Conservation (phyloP, 345 rosid species). For the Lumnitzera littorea region DNA sequence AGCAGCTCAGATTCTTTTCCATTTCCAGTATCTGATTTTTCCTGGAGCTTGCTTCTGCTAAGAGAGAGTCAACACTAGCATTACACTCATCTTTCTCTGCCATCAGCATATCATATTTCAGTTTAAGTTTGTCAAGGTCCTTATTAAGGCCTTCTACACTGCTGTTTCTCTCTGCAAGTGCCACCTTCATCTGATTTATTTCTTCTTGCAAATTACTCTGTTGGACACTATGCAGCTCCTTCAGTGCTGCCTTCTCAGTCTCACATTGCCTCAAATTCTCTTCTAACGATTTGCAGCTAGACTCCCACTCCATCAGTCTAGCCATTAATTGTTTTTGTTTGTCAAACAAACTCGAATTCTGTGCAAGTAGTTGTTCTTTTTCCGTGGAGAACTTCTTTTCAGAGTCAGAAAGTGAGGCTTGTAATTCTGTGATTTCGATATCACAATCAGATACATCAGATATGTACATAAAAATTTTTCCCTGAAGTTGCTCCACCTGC, state of each 20-base stretch:
- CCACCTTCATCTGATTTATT: constrained; percentile 30
- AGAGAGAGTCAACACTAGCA: constrained; percentile 30
- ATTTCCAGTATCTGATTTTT: constrained; percentile 32
- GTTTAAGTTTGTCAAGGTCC: constrained; percentile 27
- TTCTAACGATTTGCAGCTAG: constrained; percentile 27
- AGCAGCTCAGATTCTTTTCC: constrained; percentile 34
- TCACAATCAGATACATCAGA: constrained; percentile 30
- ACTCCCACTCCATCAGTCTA: constrained; percentile 38
- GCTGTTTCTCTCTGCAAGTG: constrained; percentile 24
- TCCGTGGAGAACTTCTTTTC: constrained; percentile 41
- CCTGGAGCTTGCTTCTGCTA: constrained; percentile 35
- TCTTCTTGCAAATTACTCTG: constrained; percentile 24
- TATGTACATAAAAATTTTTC: constrained; percentile 21
- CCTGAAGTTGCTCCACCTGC: constrained; percentile 37
- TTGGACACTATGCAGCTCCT: constrained; percentile 9
- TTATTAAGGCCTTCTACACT: constrained; percentile 33
- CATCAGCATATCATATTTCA: constrained; percentile 34
- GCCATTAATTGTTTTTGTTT: constrained; percentile 29
- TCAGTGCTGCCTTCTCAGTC: constrained; percentile 31
- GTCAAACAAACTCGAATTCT: constrained; percentile 32
- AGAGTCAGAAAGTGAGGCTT: constrained; percentile 36
- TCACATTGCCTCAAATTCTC: constrained; percentile 26
- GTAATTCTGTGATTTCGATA: constrained; percentile 27
- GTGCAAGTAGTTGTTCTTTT: constrained; percentile 44
- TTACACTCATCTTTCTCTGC: constrained; percentile 45